Conservation (phyloP, 352 stramenopile species). For the Albugo laibachii region DNA sequence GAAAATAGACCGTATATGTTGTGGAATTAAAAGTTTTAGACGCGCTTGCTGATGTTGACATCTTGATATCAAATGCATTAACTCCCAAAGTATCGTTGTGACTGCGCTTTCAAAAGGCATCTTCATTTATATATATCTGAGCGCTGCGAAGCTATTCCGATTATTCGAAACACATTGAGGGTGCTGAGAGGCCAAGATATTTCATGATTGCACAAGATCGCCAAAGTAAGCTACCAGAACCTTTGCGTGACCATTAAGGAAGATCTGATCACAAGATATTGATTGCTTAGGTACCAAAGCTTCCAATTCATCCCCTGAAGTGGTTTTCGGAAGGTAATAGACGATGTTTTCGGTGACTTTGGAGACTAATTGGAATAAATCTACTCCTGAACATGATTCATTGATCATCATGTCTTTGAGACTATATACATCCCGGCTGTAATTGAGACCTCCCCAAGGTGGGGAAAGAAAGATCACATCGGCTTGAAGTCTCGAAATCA, state of each 20-base stretch:
- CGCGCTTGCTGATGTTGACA: too few relatives aligned
- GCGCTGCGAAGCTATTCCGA: too few relatives aligned
- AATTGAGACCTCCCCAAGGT: slow-evolving; percentile 73
- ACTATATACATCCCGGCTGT: slow-evolving; percentile 36
- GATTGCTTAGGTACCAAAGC: slow-evolving; percentile 22
- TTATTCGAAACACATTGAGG: too few relatives aligned
- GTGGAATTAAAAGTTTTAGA: too few relatives aligned
- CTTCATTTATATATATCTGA: too few relatives aligned
- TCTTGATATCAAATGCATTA: too few relatives aligned
- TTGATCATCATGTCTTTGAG: slow-evolving; percentile 50
- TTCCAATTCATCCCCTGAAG: slow-evolving; percentile 23
- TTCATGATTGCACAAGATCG: slow-evolving; percentile 11
- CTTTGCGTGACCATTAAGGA: slow-evolving; percentile 61
- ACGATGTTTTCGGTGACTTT: slow-evolving; percentile 49
- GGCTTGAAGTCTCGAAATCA: slow-evolving; percentile 51
- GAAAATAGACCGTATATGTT: too few relatives aligned
- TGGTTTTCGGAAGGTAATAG: slow-evolving; percentile 69
- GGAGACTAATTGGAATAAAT: slow-evolving; percentile 39
- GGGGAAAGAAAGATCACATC: slow-evolving; percentile 85
- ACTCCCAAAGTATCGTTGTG: too few relatives aligned
- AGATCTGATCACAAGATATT: slow-evolving; percentile 60
- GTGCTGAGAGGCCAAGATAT: too few relatives aligned
- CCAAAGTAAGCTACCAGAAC: slow-evolving; percentile 74
- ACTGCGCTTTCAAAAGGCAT: too few relatives aligned
- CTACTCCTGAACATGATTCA: slow-evolving; percentile 19